Evolutionary conservation across 352 stramenopile genomes (phyloP).

Genomic region (Phytophthora vignae): DNA sequence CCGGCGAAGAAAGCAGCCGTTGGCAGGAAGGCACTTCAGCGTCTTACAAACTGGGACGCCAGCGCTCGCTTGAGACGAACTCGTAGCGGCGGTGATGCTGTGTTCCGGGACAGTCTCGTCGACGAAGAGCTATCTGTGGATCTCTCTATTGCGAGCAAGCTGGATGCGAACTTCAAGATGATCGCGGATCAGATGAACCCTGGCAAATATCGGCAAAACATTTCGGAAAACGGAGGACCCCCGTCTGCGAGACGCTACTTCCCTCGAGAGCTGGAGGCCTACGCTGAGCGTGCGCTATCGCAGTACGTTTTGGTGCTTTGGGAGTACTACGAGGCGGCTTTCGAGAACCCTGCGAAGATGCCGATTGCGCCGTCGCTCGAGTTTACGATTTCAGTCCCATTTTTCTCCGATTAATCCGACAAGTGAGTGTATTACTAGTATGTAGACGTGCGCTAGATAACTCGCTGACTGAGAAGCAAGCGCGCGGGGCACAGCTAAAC

Average conservation of each 20-base stretch:
- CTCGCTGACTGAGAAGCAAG: slow-evolving; percentile 24
- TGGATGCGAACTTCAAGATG: slow-evolving; percentile 90
- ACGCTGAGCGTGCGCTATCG: slow-evolving; percentile 71
- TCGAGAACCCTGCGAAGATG: slow-evolving; percentile 56
- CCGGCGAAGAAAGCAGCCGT: slow-evolving; percentile 55
- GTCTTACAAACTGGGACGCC: slow-evolving; percentile 74
- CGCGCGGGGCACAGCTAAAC: slow-evolving; percentile 31
- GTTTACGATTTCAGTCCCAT: slow-evolving; percentile 82
- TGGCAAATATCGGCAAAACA: slow-evolving; percentile 9
- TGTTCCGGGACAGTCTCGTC: slow-evolving; percentile 80
- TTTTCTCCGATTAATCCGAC: slow-evolving; percentile 63
- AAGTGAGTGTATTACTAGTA: slow-evolving; percentile 40
- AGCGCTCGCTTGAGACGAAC: slow-evolving; percentile 58
- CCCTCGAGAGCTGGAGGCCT: slow-evolving; percentile 68
- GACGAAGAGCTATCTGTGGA: slow-evolving; percentile 87
- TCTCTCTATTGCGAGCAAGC: slow-evolving; percentile 81
- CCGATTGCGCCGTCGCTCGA: slow-evolving; percentile 74
- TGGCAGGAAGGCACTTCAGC: slow-evolving; percentile 57
- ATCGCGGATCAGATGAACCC: slow-evolving; percentile 76
- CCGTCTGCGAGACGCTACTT: slow-evolving; percentile 58
- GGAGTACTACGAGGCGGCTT: slow-evolving; percentile 84
- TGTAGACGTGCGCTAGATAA: slow-evolving; percentile 29
- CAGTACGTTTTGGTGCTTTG: slow-evolving; percentile 84
- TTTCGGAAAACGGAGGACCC: slow-evolving; percentile 5
- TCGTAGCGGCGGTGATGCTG: slow-evolving; percentile 46